Percentiles rank a stretch among this genome's conserved stretches.
Conservation (phyloP, 441 rosid species). For the Rhodomyrtus psidioides region DNA sequence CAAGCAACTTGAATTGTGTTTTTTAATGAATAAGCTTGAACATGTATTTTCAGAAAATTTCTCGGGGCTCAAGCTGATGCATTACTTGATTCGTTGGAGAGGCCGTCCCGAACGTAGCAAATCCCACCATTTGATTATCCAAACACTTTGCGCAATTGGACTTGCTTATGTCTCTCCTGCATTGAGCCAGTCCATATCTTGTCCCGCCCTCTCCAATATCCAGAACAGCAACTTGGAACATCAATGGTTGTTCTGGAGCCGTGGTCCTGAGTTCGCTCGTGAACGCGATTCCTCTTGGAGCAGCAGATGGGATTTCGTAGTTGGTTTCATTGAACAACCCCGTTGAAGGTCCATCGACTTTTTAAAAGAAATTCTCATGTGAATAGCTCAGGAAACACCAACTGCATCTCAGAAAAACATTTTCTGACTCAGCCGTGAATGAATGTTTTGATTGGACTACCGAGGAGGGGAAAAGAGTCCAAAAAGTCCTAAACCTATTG, state of each 20-base stretch:
- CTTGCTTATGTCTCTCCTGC: conserved; percentile 24
- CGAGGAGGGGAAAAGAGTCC: too few species aligned
- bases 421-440: background rate
- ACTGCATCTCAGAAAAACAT: background rate
- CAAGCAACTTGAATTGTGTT: too few species aligned
- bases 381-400: background rate
- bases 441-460: background rate
- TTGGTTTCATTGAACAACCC: background rate
- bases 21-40: too few species aligned
- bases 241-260: conserved; percentile 6
- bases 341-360: background rate
- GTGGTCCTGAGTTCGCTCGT: background rate
- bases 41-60: too few species aligned
- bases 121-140: conserved; percentile 10
- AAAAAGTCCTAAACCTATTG: too few species aligned
- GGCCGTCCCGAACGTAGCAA: background rate
- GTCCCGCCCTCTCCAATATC: conserved; percentile 27
- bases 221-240: conserved; percentile 21
- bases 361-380: background rate
- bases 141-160: conserved; percentile 23
- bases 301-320: background rate
- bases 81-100: too few species aligned
- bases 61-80: too few species aligned
- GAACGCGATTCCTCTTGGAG: background rate
- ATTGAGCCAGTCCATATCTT: conserved; percentile 40